Conservation (phyloP, 1,284 basidiomycete genomes). For the Leucoagaricus sp. region DNA sequence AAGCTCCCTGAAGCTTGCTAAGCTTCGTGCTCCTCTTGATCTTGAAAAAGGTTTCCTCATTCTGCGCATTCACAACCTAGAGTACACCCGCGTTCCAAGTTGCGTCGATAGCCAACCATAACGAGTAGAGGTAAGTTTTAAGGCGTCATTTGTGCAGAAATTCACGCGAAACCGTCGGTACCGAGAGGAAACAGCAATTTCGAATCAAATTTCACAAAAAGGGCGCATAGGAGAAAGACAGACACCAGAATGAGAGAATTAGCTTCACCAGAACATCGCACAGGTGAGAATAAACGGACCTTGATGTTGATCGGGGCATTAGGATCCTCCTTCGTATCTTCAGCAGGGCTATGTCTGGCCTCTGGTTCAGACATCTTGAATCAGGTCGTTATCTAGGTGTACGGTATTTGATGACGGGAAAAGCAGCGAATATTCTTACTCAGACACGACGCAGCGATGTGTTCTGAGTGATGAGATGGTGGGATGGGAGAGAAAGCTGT, state of each 20-base stretch:
- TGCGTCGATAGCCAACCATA: not conserved
- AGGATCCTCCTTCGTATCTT: conserved; percentile 64
- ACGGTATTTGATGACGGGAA: not conserved
- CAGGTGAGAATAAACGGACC: conserved; percentile 41
- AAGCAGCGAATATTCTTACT: not conserved
- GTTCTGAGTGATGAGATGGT: conserved; percentile 4
- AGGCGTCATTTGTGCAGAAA: not conserved
- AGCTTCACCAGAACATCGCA: not conserved
- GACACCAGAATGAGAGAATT: not conserved
- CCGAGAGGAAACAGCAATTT: conserved; percentile 9
- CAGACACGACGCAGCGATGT: not conserved
- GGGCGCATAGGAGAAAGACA: not conserved
- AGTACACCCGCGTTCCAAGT: not conserved
- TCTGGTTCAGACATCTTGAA: conserved; percentile 66
- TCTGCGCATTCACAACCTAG: conserved; percentile 75
- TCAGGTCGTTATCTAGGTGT: not conserved
- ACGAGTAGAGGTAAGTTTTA: not conserved
- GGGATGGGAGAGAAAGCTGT: conserved; percentile 1
- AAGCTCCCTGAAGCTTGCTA: conserved; percentile 91
- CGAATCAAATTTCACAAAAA: not conserved
- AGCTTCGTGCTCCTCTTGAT: conserved; percentile 95
- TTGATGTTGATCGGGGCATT: conserved; percentile 84
- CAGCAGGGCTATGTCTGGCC: conserved; percentile 35
- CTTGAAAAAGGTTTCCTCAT: conserved; percentile 97
- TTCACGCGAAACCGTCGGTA: not conserved